Base-by-base conservation (phyloP, 2,329 filamentous ascomycete species). In the Septoria petroselini region DNA sequence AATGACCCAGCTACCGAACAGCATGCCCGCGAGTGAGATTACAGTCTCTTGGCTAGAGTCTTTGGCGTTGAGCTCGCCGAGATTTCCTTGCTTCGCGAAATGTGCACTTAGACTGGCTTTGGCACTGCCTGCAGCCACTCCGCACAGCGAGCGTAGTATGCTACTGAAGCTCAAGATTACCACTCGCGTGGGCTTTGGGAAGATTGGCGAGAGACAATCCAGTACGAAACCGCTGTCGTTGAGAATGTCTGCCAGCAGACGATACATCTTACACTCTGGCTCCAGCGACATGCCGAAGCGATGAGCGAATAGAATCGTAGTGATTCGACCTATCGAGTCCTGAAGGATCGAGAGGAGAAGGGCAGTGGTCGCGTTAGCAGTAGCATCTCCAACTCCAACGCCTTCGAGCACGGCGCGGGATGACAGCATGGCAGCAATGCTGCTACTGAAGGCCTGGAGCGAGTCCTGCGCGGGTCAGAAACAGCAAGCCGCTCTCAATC, bases 31-130 rank as follows among this genome's bases (percentile, higher is more conserved):
- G 19, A 97, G 76, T 2, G 88, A 91, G 49, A 98, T 88, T 15
- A 95, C 83, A 0, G 91, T 97, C 71, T 97, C 93, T 71, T 97
- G 93, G 58, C 88, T 94, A 9, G 90, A 90, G 67, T 97, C 91
- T 78, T 95, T 84, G 49, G 91, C 91, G 71, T 96, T 97, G 49
- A 98, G 76, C 68, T 97, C 91, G 1, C 88, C 91, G 37, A 97
- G 72, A 67, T 96, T 97, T 30, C 89, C 88, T 65, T 83, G 83
- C 58, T 77, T 82, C 7, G 91, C 90, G 74, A 98, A 97, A 70
- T 98, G 93, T 8, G 88, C 86, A 65, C 88, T 93, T 59, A 98
- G 72, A 54, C 86, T 91, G 1, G 91, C 91, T 70, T 97, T 97
- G 56, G 88, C 86, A 47, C 88, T 90, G 9, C 87, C 89, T 0